Evolutionary conservation across 2,329 filamentous ascomycete species (phyloP).

Genomic region (Xylariaceae sp.): DNA sequence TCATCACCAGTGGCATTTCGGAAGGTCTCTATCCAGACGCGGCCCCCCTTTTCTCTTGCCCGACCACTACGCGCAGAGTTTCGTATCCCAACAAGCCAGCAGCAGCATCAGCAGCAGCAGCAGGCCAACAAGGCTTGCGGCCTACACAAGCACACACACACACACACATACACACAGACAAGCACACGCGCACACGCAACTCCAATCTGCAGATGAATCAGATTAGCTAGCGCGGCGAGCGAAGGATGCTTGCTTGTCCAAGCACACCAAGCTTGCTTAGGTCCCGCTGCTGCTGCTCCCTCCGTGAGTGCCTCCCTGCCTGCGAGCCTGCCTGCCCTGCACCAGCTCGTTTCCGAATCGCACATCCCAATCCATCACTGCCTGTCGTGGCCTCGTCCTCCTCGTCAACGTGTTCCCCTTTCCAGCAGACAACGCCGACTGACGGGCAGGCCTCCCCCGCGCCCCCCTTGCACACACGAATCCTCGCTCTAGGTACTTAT

Average conservation of each 20-base stretch:
- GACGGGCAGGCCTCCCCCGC: no score
- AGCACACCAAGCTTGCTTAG: background rate
- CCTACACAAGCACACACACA: no score
- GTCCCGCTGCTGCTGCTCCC: background rate
- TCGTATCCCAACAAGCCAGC: no score
- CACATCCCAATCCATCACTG: background rate
- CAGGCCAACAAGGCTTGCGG: no score
- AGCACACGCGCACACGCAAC: background rate
- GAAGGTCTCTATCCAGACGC: background rate
- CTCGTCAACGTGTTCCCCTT: background rate
- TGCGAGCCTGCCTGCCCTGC: background rate
- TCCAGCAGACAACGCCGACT: background rate
- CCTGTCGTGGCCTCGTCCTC: background rate
- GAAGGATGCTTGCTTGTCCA: background rate
- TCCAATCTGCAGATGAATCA: background rate
- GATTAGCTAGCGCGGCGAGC: background rate
- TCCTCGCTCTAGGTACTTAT: no score
- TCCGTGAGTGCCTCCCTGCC: background rate
- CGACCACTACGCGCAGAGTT: background rate
- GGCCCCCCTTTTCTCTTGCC: background rate
- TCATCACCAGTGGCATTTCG: background rate
- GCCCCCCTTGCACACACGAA: no score
- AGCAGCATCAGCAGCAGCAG: no score
- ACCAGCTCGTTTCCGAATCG: conserved; percentile 2
- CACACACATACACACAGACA: no score